phyloP scores from a whole-genome alignment of 1,284 basidiomycete species.

The Apiotrichum montevideense region DNA sequence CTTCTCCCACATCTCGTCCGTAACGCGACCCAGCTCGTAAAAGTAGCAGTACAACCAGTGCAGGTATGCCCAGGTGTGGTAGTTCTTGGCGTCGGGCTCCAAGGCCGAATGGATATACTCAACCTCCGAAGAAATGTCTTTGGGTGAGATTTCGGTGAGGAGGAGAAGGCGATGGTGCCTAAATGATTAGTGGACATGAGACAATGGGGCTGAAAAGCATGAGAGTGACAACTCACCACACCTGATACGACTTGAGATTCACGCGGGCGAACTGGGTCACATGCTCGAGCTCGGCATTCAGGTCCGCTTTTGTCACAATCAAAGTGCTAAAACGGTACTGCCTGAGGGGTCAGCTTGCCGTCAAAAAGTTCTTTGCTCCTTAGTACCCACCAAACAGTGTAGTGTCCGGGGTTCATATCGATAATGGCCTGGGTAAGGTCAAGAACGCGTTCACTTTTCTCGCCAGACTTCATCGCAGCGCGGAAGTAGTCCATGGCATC shows the following conservation, averaged over 20 bases:
- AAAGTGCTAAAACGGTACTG: conserved; percentile 86
- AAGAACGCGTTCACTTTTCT: conserved; percentile 72
- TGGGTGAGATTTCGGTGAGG: conserved; percentile 53
- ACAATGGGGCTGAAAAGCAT: too few species aligned
- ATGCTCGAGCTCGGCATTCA: conserved; percentile 67
- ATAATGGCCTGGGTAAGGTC: conserved; percentile 80
- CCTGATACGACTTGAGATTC: conserved; percentile 89
- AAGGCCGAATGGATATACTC: conserved; percentile 68
- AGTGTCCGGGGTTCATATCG: conserved; percentile 82
- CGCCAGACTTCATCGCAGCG: conserved; percentile 65
- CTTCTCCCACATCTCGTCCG: conserved; percentile 63
- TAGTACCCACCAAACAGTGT: conserved; percentile 72
- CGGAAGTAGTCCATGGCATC: conserved; percentile 89
- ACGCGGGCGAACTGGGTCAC: conserved; percentile 77
- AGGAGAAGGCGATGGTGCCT: conserved; percentile 83
- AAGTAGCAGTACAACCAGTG: conserved; percentile 86
- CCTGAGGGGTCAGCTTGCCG: conserved; percentile 51
- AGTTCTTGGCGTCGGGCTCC: conserved; percentile 77
- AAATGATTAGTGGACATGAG: neutral
- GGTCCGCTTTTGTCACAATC: conserved; percentile 58
- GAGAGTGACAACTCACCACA: conserved; percentile 56
- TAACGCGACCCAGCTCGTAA: conserved; percentile 38
- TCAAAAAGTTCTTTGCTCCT: neutral
- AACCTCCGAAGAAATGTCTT: conserved; percentile 58
- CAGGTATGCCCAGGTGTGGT: conserved; percentile 91